These are phyloP conservation scores for Beauveria sp. DNA, from an alignment of 2,329 filamentous ascomycete genomes.

Conservation along the genomic window DNA sequence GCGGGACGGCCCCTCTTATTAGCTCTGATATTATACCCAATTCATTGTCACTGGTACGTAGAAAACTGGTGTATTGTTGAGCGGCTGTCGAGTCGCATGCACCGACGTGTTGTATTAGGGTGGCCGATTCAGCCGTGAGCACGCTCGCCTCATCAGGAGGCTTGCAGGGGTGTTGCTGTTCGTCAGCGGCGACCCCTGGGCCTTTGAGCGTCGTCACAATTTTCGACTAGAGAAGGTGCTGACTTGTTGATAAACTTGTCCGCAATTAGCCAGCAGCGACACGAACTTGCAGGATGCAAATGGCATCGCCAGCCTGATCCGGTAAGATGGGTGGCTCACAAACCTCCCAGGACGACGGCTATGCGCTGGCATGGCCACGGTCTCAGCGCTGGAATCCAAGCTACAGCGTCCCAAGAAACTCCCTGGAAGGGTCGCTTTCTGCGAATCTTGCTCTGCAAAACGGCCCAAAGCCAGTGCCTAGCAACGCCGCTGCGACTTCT, in stretches of 20 bases:
- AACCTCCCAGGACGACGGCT: constrained; percentile 9
- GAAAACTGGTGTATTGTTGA: too few species aligned
- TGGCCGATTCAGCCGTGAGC: background rate
- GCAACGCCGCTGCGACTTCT: background rate
- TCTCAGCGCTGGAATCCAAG: constrained; percentile 22
- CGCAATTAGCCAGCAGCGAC: background rate
- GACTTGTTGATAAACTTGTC: too few species aligned
- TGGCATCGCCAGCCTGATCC: background rate
- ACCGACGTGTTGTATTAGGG: too few species aligned
- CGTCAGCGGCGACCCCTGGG: background rate
- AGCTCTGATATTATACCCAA: too few species aligned
- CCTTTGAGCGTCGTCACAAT: background rate
- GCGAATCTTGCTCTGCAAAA: background rate
- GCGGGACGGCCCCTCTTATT: too few species aligned
- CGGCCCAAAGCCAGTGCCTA: constrained; percentile 6
- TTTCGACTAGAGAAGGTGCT: background rate
- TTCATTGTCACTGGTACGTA: too few species aligned
- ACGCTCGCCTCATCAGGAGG: background rate
- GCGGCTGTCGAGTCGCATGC: too few species aligned
- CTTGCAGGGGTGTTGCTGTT: background rate
- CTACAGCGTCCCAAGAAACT: constrained; percentile 19
- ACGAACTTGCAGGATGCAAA: background rate
- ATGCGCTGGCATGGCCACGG: constrained; percentile 15
- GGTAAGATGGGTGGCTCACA: background rate
- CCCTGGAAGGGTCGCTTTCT: constrained; percentile 9